Evolutionary conservation across 2,329 filamentous ascomycete genomes (phyloP), one percentile per base, ranked within the genome.

Genomic region (Colletotrichum cereale): DNA sequence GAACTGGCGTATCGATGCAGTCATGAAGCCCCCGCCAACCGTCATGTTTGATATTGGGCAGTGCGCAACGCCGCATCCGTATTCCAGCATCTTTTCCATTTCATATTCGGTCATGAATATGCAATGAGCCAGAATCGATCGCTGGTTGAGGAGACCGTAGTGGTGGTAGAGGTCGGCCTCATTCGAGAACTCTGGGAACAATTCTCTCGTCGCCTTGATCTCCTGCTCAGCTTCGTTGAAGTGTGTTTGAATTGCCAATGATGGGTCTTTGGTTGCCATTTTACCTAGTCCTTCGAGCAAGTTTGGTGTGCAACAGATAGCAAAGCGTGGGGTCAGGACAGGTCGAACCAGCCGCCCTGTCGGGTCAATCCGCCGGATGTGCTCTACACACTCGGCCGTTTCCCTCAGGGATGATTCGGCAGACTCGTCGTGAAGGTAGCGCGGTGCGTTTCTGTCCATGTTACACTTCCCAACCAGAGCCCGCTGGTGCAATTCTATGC

Each of bases 31-130:
- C 21, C 86, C 88, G 2, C 88, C 87, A 0, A 89, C 84, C 0
- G 88, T 90, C 80, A 90, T 91, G 77, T 92, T 92, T 12, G 89
- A 84, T 1, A 89, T 85, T 0, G 90, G 90, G 69, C 90, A 92
- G 75, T 92, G 90, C 0, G 90, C 88, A 1, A 92, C 83, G 24
- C 90, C 89, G 73, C 89, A 91, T 0, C 79, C 79, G 11, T 88
- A 80, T 11, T 81, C 77, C 18, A 78, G 74, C 2, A 92, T 74
- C 6, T 82, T 80, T 0, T 78, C 73, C 57, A 87, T 84, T 77
- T 93, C 91, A 38, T 86, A 82, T 3, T 88, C 85, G 6, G 82
- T 85, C 80, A 92, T 87, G 76, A 88, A 86, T 67, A 89, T 92
- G 79, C 90, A 92, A 76, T 93, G 91, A 0, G 91, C 91, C 0